Base-by-base conservation (phyloP, 2,329 filamentous ascomycete species). In the Aspergillus sp. region DNA sequence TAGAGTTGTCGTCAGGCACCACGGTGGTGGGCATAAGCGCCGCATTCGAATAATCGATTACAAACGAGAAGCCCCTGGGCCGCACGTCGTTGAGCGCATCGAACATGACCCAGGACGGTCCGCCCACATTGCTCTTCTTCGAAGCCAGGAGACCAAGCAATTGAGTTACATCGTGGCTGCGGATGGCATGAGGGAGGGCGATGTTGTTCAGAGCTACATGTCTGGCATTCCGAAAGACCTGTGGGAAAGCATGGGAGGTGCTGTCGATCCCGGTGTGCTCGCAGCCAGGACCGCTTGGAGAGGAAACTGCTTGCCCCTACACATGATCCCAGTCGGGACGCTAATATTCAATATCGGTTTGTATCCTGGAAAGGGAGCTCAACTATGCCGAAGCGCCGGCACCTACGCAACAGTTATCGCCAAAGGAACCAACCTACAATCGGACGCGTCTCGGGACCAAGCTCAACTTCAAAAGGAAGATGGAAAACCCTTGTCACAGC, bases 271-370 rank as follows among this genome's bases (percentile, higher is more conserved):
- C 11, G 96, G 96, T 89, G 92, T 99, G 76, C 81, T 99, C 64
- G 95, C 96, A 7, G 91, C 95, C 31, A 95, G 92, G 81, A 99
- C 96, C 25, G 93, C 93, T 1, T 93, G 93, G 82, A 87, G 92
- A 72, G 95, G 95, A 59, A 99, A 99, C 78, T 99, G 95, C 76
- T 80, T 99, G 69, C 95, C 95, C 15, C 83, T 99, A 75, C 91
- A 96, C 79, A 95, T 99, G 89, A 91, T 99, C 63, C 96, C 95
- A 1, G 85, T 97, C 45, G 94, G 95, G n/a, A 97, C 93, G 3
- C 87, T 92, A 47, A 88, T 99, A 55, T 97, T 91, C 83, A 95
- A 94, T 68, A 89, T 99, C 38, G 94, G 94, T 13, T 91, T 85
- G 54, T 81, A 90, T 28, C 84, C 88, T 4, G 85, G 86, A 34